Conservation (phyloP, 1,139 yeast species). For the Geotrichum phurueaensis region DNA sequence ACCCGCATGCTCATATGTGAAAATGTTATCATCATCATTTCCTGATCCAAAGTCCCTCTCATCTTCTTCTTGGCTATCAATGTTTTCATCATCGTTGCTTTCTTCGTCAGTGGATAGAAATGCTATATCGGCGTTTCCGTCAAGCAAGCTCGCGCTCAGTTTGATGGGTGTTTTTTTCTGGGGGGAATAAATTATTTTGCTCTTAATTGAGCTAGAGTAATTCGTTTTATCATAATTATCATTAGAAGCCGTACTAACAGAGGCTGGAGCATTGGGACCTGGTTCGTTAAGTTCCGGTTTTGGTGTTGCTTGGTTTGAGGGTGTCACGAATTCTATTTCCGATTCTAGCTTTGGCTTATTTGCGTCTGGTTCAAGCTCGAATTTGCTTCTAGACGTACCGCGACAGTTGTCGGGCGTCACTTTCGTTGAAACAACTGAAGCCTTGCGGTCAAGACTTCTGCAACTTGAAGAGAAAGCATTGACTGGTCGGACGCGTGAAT, state of each 20-base stretch:
- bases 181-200: not conserved
- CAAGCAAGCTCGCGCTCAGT: constrained; percentile 5
- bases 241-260: not conserved
- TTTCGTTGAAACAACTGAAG: not conserved
- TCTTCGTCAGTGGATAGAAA: constrained; percentile 14
- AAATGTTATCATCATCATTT: not conserved
- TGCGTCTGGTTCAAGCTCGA: not conserved
- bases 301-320: not conserved
- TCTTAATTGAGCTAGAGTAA: not conserved
- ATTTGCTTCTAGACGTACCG: not conserved
- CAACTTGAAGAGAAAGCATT: not conserved
- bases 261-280: not conserved
- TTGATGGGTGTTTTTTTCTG: constrained; percentile 2
- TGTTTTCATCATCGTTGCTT: not conserved
- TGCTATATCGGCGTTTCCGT: constrained; percentile 6
- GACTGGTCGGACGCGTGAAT: constrained; percentile 2
- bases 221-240: not conserved
- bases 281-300: not conserved
- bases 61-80: not conserved
- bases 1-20: not conserved
- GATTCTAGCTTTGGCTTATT: not conserved
- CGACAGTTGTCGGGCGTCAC: not conserved
- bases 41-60: not conserved
- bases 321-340: not conserved
- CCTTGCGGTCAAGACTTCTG: not conserved